A percentile compares a stretch with the other conserved stretches of the same genome.
These are phyloP conservation scores for Setaria viridis DNA, from an alignment of 202 grass and related monocot genomes.

Conservation along the genomic window DNA sequence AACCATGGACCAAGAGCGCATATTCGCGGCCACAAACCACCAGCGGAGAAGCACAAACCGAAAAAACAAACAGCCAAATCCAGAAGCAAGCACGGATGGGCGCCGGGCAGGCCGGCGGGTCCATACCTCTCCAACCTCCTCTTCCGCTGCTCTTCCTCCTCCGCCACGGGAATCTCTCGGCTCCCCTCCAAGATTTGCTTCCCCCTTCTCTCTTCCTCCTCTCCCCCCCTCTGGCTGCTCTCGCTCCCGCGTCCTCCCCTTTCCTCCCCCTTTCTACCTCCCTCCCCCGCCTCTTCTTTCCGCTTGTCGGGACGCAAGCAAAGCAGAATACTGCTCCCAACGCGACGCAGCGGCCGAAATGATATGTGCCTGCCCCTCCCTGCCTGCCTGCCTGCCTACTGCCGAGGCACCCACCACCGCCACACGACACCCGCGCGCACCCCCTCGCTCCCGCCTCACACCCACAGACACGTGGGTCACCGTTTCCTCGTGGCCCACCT, in stretches of 20 bases:
- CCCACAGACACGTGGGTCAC: neutral
- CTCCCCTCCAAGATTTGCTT: conserved; percentile 6
- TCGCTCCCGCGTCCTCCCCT: neutral
- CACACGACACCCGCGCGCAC: neutral
- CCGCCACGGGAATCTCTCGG: conserved; percentile 2
- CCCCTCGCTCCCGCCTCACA: accelerated
- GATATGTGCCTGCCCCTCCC: conserved; percentile 49
- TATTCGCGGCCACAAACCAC: neutral
- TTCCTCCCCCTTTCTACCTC: conserved; percentile 21
- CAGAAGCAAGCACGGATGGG: conserved; percentile 8
- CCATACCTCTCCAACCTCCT: conserved; percentile 37
- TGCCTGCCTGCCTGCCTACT: conserved; percentile 14
- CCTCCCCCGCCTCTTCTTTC: conserved; percentile 34
- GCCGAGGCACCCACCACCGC: conserved; percentile 48
- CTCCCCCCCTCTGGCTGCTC: neutral
- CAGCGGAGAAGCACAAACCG: neutral
- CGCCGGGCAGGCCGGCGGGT: neutral
- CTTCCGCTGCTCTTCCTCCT: neutral
- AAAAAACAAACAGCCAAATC: conserved; percentile 27
- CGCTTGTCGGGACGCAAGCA: conserved; percentile 55
- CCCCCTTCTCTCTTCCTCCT: neutral
- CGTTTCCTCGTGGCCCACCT: accelerated
- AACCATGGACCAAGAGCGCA: neutral
- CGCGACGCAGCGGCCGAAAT: conserved; percentile 54
- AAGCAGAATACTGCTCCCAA: conserved; percentile 24